These are phyloP conservation scores for Nicotiana attenuata DNA, from an alignment of 257 asterid species.

Conservation along the genomic window DNA sequence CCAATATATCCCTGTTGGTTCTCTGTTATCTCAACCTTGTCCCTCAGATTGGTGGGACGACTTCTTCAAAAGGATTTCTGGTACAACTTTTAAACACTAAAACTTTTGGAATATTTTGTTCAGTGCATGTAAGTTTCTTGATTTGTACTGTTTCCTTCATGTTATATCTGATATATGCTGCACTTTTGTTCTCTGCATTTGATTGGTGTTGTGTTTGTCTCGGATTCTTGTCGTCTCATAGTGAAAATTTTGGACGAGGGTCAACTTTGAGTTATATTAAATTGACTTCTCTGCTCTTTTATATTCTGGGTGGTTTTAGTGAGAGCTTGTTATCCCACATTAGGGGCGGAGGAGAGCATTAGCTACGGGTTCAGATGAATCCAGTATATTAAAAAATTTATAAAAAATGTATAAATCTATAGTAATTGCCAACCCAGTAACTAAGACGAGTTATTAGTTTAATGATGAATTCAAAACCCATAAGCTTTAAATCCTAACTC, in stretches of 20 bases:
- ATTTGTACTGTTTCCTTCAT: background rate
- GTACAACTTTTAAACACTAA: background rate
- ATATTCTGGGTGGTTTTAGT: background rate
- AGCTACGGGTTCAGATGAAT: no score
- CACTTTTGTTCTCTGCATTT: background rate
- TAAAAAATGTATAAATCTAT: no score
- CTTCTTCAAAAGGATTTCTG: slow-evolving; percentile 20
- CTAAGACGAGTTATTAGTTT: no score
- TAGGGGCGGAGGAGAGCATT: no score
- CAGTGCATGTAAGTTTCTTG: background rate
- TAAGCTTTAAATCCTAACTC: no score
- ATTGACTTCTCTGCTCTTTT: background rate
- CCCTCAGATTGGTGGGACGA: slow-evolving; percentile 29
- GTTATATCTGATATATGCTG: background rate
- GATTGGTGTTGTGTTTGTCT: background rate
- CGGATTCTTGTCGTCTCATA: no score
- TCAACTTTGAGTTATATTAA: background rate
- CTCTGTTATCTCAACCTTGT: background rate
- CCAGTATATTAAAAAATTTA: no score
- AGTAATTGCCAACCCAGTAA: no score
- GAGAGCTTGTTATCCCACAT: no score
- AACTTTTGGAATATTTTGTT: background rate
- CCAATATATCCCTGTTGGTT: slow-evolving; percentile 9
- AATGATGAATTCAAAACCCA: no score
- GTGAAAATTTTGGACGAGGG: background rate